Evolutionary conservation across 257 asterid genomes (phyloP).

Genomic region (Rhazya stricta): DNA sequence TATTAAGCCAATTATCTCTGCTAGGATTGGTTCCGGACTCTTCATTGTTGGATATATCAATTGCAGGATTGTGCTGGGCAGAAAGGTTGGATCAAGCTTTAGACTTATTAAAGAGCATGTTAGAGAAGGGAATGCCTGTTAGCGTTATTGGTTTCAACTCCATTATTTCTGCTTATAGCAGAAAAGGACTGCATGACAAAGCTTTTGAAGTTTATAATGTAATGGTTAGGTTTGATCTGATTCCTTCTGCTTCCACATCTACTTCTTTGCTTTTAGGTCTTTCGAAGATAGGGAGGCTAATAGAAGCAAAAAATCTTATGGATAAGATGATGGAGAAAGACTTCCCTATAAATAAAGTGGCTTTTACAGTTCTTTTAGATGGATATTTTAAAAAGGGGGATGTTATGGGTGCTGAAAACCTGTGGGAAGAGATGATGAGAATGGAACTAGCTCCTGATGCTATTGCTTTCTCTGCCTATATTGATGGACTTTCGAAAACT

Average conservation of each 20-base stretch:
- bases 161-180: conserved; percentile 67
- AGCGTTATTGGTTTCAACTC: conserved; percentile 72
- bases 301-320: conserved; percentile 58
- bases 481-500: conserved; percentile 63
- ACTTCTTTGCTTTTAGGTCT: conserved; percentile 73
- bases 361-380: conserved; percentile 75
- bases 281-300: conserved; percentile 55
- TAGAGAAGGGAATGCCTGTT: conserved; percentile 69
- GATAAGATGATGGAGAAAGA: conserved; percentile 60
- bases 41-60: conserved; percentile 45
- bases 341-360: conserved; percentile 51
- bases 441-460: conserved; percentile 76
- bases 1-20: conserved; percentile 45
- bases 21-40: conserved; percentile 37
- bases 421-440: conserved; percentile 80
- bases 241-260: conserved; percentile 75
- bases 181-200: conserved; percentile 54
- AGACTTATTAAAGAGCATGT: conserved; percentile 47
- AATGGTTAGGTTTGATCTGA: conserved; percentile 54
- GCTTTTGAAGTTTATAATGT: conserved; percentile 64
- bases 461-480: conserved; percentile 83
- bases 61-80: conserved; percentile 73
- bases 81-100: conserved; percentile 74
- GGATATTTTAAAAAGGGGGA: conserved; percentile 73
- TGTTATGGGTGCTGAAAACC: conserved; percentile 50